Percentiles rank a stretch among this genome's conserved stretches.
Evolutionary conservation across 345 rosid genomes (phyloP).

Genomic region (Camelina sativa): DNA sequence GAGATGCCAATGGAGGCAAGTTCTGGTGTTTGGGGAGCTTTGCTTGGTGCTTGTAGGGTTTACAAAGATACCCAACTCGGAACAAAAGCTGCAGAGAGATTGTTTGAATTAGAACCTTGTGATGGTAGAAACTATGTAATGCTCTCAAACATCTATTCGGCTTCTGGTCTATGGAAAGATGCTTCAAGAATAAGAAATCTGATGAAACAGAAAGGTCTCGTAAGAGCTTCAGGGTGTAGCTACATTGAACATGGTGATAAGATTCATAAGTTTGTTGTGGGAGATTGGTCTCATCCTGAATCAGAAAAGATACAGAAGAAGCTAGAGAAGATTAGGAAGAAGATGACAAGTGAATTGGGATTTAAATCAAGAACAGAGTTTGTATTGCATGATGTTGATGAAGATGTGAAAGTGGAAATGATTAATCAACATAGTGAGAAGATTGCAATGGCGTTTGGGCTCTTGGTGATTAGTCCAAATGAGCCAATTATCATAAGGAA

Average conservation of each 20-base stretch:
- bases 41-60: slow-evolving; percentile 75
- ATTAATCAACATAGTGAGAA: slow-evolving; percentile 73
- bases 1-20: slow-evolving; percentile 72
- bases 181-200: slow-evolving; percentile 57
- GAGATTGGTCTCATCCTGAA: slow-evolving; percentile 67
- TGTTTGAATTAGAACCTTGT: slow-evolving; percentile 60
- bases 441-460: slow-evolving; percentile 76
- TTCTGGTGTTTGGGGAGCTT: slow-evolving; percentile 81
- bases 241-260: slow-evolving; percentile 61
- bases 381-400: slow-evolving; percentile 72
- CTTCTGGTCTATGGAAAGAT: slow-evolving; percentile 65
- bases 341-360: slow-evolving; percentile 52
- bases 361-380: slow-evolving; percentile 58
- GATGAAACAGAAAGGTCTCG: slow-evolving; percentile 61
- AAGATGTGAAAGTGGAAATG: slow-evolving; percentile 66
- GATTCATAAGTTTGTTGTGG: slow-evolving; percentile 60
- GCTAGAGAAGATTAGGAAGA: slow-evolving; percentile 53
- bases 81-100: slow-evolving; percentile 56
- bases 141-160: slow-evolving; percentile 71
- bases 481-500: slow-evolving; percentile 61
- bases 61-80: slow-evolving; percentile 55
- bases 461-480: slow-evolving; percentile 51
- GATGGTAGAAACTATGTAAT: slow-evolving; percentile 70
- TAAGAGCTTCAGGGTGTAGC: slow-evolving; percentile 65
- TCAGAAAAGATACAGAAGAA: slow-evolving; percentile 55